phyloP scores from a whole-genome alignment of 1,284 basidiomycete species.

The Waitea zeae region DNA sequence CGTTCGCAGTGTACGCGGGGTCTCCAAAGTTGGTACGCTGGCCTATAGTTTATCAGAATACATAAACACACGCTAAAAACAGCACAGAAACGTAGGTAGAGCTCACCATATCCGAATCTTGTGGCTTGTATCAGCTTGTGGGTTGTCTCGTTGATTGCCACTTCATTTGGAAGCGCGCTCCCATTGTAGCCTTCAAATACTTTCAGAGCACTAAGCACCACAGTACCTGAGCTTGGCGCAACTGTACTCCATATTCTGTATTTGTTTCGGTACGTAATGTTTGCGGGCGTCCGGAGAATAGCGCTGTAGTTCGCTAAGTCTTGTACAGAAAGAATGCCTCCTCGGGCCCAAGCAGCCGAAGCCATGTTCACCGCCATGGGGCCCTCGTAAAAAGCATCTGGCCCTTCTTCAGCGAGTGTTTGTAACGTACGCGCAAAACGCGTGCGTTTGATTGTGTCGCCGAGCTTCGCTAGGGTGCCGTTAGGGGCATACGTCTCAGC shows the following conservation, averaged over 20 bases:
- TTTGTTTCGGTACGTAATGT: slow-evolving; percentile 26
- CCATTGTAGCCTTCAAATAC: slow-evolving; percentile 12
- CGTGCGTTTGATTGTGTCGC: slow-evolving; percentile 20
- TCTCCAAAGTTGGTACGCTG: slow-evolving; percentile 9
- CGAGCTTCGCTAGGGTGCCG: slow-evolving; percentile 22
- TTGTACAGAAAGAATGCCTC: slow-evolving; percentile 23
- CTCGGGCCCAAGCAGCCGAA: slow-evolving; percentile 19
- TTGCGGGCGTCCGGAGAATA: slow-evolving; percentile 24
- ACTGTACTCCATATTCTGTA: slow-evolving; percentile 32
- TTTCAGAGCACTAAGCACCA: slow-evolving; percentile 15
- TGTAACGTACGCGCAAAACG: slow-evolving; percentile 12
- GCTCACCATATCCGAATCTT: slow-evolving; percentile 17
- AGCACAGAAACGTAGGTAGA: too few species aligned
- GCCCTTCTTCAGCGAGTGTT: slow-evolving; percentile 12
- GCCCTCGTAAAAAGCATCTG: slow-evolving; percentile 21
- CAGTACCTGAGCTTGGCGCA: slow-evolving; percentile 27
- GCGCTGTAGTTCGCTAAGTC: slow-evolving; percentile 28
- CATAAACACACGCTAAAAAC: not conserved
- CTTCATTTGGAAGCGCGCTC: slow-evolving; percentile 6
- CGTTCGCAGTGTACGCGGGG: slow-evolving; percentile 14
- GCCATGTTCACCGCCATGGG: slow-evolving; percentile 12
- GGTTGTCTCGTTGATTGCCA: slow-evolving; percentile 11
- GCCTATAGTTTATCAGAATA: slow-evolving; percentile 1
- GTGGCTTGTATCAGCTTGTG: slow-evolving; percentile 25
- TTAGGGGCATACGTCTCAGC: slow-evolving; percentile 25